phyloP scores from a whole-genome alignment of 176 grass and related monocot species.

The Ensete ventricosum region DNA sequence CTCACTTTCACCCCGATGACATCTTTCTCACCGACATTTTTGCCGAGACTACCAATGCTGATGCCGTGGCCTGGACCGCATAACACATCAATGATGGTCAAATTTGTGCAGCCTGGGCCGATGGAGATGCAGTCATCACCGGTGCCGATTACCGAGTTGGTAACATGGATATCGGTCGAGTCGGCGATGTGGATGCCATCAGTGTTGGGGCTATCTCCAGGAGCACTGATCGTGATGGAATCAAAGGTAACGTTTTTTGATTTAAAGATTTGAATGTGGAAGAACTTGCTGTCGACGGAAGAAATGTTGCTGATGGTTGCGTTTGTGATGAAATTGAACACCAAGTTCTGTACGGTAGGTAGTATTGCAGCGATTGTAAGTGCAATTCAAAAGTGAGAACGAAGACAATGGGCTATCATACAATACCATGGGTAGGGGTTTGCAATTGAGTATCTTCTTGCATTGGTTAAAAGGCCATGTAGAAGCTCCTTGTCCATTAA shows the following conservation, averaged over 20 bases:
- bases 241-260: conserved; percentile 37
- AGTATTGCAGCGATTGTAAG: not conserved
- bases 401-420: not conserved
- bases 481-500: conserved; percentile 6
- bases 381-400: not conserved
- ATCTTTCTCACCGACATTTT: conserved; percentile 56
- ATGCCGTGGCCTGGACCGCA: conserved; percentile 70
- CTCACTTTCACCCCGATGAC: conserved; percentile 39
- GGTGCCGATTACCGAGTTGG: conserved; percentile 32
- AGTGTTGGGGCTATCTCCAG: conserved; percentile 60
- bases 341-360: too few species aligned
- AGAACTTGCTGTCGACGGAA: conserved; percentile 59
- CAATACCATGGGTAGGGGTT: conserved; percentile 50
- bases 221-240: conserved; percentile 40
- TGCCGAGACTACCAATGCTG: conserved; percentile 49
- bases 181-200: conserved; percentile 77
- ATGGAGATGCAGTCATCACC: conserved; percentile 82
- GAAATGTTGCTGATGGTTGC: conserved; percentile 24
- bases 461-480: conserved; percentile 41
- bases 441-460: conserved; percentile 22
- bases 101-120: conserved; percentile 32
- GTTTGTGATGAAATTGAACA: not conserved
- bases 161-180: conserved; percentile 38
- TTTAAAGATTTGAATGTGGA: conserved; percentile 49
- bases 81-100: not conserved